Percentiles rank a stretch among this genome's conserved stretches.
These are phyloP conservation scores for Moringa oleifera DNA, from an alignment of 345 rosid species.

Conservation along the genomic window DNA sequence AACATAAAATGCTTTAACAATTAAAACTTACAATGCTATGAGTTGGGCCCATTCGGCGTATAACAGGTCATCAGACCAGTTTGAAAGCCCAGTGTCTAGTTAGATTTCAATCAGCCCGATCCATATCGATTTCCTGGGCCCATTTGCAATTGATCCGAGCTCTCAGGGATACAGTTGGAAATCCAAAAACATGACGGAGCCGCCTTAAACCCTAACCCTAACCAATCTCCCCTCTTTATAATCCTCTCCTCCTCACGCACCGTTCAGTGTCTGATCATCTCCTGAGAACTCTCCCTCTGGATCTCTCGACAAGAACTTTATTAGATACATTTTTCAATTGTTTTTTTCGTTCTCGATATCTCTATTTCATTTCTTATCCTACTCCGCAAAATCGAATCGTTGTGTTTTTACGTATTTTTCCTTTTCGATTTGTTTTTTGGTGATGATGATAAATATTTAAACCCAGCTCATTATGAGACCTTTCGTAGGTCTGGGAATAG, in stretches of 20 bases:
- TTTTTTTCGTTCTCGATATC: not conserved
- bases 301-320: not conserved
- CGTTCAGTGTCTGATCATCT: not conserved
- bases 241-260: not conserved
- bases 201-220: not conserved
- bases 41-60: too few relatives aligned
- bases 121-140: not conserved
- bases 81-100: not conserved
- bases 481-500: constrained; percentile 31
- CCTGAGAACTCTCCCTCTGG: not conserved
- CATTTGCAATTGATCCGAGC: not conserved
- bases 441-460: constrained; percentile 36
- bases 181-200: not conserved
- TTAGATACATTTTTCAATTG: not conserved
- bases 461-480: constrained; percentile 70
- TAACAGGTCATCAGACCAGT: too few relatives aligned
- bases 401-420: too few relatives aligned
- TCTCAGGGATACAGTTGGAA: not conserved
- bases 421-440: not conserved
- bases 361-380: not conserved
- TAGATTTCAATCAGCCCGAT: not conserved
- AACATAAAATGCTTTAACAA: too few relatives aligned
- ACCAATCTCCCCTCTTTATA: not conserved
- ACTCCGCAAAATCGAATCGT: not conserved
- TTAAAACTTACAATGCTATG: too few relatives aligned